phyloP scores from a whole-genome alignment of 176 grass and related monocot species.

The Musa troglodytarum region DNA sequence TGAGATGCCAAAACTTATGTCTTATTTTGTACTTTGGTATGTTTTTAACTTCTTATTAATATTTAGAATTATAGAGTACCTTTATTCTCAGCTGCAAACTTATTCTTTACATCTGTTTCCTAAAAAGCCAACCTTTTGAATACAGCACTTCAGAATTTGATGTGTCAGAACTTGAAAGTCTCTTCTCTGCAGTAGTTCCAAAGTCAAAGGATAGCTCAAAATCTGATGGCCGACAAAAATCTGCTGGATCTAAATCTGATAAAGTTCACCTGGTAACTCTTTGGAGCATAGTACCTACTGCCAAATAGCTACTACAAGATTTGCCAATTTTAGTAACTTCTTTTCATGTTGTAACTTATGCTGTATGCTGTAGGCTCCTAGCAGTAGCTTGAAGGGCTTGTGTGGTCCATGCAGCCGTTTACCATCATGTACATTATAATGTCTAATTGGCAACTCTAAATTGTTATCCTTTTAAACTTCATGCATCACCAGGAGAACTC shows the following conservation, averaged over 20 bases:
- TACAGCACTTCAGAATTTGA: slow-evolving; percentile 76
- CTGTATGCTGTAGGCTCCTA: background rate
- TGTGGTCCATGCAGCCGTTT: background rate
- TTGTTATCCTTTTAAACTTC: background rate
- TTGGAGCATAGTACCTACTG: background rate
- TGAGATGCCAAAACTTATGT: background rate
- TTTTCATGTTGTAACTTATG: background rate
- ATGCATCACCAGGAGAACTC: background rate
- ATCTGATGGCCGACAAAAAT: slow-evolving; percentile 53
- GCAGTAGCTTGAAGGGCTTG: background rate
- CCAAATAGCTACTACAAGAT: background rate
- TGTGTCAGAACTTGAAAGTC: slow-evolving; percentile 67
- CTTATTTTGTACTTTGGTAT: background rate
- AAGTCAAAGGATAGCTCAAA: slow-evolving; percentile 50
- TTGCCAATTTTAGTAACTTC: background rate
- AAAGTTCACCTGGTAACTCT: slow-evolving; percentile 88
- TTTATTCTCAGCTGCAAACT: background rate
- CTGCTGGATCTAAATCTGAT: slow-evolving; percentile 63
- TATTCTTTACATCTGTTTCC: slow-evolving; percentile 7
- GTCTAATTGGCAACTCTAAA: background rate
- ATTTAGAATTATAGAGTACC: too few relatives aligned
- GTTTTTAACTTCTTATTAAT: background rate
- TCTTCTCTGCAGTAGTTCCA: slow-evolving; percentile 66
- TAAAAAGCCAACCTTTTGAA: slow-evolving; percentile 8
- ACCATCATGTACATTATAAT: background rate